Conservation (phyloP, 441 rosid genomes). For the Melastoma candidum region DNA sequence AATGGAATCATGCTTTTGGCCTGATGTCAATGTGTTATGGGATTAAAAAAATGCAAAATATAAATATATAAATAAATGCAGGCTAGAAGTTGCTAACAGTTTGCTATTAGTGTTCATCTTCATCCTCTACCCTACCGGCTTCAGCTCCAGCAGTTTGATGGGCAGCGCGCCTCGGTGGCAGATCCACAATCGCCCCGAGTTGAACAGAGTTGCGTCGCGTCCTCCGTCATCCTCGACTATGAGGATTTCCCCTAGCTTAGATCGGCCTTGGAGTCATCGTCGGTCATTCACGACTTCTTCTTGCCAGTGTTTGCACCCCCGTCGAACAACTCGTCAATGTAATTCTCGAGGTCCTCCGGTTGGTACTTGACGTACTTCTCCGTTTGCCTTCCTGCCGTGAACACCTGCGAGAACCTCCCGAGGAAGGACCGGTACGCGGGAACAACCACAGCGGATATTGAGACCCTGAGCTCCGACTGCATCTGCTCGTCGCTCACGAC, state of each 20-base stretch:
- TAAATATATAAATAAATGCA: no score
- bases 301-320: conserved; percentile 34
- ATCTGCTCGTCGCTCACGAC: conserved; percentile 83
- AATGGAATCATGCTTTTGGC: no score
- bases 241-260: not conserved
- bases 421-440: conserved; percentile 86
- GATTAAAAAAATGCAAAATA: no score
- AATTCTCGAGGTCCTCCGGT: conserved; percentile 73
- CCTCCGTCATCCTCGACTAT: no score
- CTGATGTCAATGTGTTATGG: no score
- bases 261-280: not conserved
- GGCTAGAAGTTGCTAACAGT: no score
- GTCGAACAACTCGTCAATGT: conserved; percentile 66
- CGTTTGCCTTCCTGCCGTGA: conserved; percentile 72
- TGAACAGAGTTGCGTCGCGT: no score
- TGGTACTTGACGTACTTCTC: conserved; percentile 88
- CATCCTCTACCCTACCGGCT: no score
- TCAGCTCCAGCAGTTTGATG: no score
- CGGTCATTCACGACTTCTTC: conserved; percentile 18
- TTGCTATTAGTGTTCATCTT: no score
- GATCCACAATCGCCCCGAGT: no score
- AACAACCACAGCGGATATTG: conserved; percentile 60
- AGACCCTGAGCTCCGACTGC: conserved; percentile 88
- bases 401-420: conserved; percentile 62
- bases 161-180: no score